Evolutionary conservation across 2,329 filamentous ascomycete genomes (phyloP).

Genomic region (Cladosporium sp.): DNA sequence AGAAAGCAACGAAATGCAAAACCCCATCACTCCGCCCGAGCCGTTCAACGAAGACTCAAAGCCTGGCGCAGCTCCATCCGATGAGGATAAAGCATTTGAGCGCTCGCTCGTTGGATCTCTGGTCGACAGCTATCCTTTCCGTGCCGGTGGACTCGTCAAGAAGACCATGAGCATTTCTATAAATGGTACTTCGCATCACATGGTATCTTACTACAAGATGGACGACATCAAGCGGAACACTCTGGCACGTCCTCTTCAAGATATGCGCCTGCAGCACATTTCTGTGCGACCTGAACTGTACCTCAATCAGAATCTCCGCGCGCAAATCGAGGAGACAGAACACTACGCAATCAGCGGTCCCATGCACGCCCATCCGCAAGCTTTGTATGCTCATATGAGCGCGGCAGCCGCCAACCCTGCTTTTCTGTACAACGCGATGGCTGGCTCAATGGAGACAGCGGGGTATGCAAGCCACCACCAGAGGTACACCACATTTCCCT

Average conservation of each 20-base stretch:
- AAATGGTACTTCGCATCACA: constrained; percentile 71
- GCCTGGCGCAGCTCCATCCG: constrained; percentile 25
- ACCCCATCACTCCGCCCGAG: constrained; percentile 31
- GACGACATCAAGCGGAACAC: constrained; percentile 67
- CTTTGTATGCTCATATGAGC: constrained; percentile 29
- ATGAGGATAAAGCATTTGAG: constrained; percentile 46
- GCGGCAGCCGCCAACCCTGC: constrained; percentile 20
- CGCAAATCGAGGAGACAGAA: constrained; percentile 35
- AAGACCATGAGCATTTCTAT: constrained; percentile 84
- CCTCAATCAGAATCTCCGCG: constrained; percentile 37
- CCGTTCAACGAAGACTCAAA: constrained; percentile 27
- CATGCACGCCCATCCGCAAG: constrained; percentile 32
- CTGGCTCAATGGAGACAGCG: constrained; percentile 10
- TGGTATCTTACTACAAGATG: constrained; percentile 85
- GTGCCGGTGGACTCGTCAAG: constrained; percentile 76
- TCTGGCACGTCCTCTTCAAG: constrained; percentile 56
- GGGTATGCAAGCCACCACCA: constrained; percentile 23
- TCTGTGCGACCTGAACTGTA: constrained; percentile 34
- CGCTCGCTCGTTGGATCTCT: constrained; percentile 72
- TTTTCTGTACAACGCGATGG: constrained; percentile 23
- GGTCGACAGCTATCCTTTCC: constrained; percentile 87
- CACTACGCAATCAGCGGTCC: constrained; percentile 33
- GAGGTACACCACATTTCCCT: constrained; percentile 23
- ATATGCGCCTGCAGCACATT: constrained; percentile 39
- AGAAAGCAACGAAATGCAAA: constrained; percentile 16